Conservation (phyloP, 305 asterid species). For the Fraxinus albicans region DNA sequence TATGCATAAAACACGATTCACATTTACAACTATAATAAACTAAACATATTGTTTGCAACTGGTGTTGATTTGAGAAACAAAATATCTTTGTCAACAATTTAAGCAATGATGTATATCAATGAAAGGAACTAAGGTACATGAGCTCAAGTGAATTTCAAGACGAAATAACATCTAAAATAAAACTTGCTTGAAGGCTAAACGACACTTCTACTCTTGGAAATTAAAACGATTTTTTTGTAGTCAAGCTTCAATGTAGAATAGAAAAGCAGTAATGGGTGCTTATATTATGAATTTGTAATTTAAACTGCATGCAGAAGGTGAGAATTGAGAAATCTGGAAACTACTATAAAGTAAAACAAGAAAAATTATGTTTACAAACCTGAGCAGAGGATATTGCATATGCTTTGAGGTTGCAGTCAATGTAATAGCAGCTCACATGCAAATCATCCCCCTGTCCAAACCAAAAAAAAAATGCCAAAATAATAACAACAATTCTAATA, state of each 20-base stretch:
- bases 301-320: background rate
- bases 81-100: background rate
- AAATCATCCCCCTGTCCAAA: constrained; percentile 69
- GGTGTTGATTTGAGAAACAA: background rate
- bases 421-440: constrained; percentile 80
- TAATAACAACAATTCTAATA: background rate
- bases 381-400: constrained; percentile 85
- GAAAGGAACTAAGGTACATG: background rate
- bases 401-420: constrained; percentile 67
- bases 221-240: background rate
- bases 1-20: background rate
- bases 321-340: background rate
- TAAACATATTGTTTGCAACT: background rate
- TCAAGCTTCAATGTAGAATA: background rate
- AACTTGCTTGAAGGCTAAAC: background rate
- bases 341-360: background rate
- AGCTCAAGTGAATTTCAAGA: background rate
- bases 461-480: constrained; percentile 8
- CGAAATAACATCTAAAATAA: background rate
- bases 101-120: background rate
- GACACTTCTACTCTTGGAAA: background rate
- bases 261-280: background rate
- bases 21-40: background rate
- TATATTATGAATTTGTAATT: background rate
- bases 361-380: constrained; percentile 32